Evolutionary conservation across 768 basidiomycete species (phyloP).

Genomic region (Pulveroboletus sp.): DNA sequence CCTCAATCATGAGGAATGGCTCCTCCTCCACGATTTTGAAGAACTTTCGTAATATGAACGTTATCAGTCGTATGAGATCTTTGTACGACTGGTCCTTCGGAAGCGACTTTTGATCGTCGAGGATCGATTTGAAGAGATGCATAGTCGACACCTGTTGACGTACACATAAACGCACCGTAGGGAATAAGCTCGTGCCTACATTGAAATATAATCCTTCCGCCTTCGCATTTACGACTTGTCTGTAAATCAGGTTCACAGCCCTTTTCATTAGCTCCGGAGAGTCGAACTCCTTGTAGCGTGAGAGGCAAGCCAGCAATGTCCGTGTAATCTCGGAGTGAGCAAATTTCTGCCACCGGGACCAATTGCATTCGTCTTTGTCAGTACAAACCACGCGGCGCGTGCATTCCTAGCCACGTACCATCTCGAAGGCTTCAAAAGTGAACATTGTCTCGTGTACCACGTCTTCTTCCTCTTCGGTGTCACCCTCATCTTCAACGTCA

Average conservation of each 20-base stretch:
- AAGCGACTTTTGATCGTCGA: constrained; percentile 74
- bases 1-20: constrained; percentile 85
- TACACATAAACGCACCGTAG: constrained; percentile 13
- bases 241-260: constrained; percentile 83
- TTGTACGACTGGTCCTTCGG: constrained; percentile 76
- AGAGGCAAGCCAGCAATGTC: constrained; percentile 78
- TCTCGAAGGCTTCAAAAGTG: constrained; percentile 88
- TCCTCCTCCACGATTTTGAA: constrained; percentile 88
- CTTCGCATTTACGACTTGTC: constrained; percentile 86
- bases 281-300: constrained; percentile 77
- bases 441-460: constrained; percentile 81
- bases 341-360: constrained; percentile 62
- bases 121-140: constrained; percentile 79
- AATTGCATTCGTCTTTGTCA: constrained; percentile 18
- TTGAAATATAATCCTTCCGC: constrained; percentile 96
- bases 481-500: constrained; percentile 62
- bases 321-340: constrained; percentile 81
- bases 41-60: constrained; percentile 85
- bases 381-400: constrained; percentile 9
- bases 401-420: constrained; percentile 45
- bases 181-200: constrained; percentile 39
- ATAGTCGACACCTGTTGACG: constrained; percentile 77
- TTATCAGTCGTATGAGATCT: constrained; percentile 81
- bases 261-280: constrained; percentile 80
- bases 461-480: constrained; percentile 55